Percentiles rank a stretch among this genome's conserved stretches.
These are phyloP conservation scores for Wickerhamiella sorbophila DNA, from an alignment of 805 yeast genomes.

Conservation along the genomic window DNA sequence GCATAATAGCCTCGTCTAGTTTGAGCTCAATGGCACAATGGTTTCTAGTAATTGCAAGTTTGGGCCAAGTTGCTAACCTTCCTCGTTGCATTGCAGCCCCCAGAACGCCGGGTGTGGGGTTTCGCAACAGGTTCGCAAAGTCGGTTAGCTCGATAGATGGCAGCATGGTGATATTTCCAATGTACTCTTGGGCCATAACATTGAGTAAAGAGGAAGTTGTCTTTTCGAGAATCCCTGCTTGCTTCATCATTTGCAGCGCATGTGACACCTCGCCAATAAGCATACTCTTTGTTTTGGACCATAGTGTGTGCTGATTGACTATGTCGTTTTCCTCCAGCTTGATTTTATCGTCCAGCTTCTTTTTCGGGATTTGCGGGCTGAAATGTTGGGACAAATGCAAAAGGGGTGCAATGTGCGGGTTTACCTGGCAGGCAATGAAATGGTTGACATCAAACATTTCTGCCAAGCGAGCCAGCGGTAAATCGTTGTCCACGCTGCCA, in stretches of 20 bases:
- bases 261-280: slow-evolving; percentile 63
- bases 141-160: slow-evolving; percentile 56
- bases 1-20: slow-evolving; percentile 63
- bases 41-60: slow-evolving; percentile 67
- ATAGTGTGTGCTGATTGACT: background rate
- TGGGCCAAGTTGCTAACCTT: slow-evolving; percentile 90
- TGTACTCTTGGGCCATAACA: slow-evolving; percentile 69
- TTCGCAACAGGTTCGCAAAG: slow-evolving; percentile 47
- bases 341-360: slow-evolving; percentile 17
- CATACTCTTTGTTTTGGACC: slow-evolving; percentile 23
- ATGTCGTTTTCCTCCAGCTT: slow-evolving; percentile 12
- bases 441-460: slow-evolving; percentile 98
- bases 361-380: background rate
- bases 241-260: slow-evolving; percentile 54
- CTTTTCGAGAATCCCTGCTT: slow-evolving; percentile 63
- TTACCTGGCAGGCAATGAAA: slow-evolving; percentile 93
- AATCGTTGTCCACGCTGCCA: slow-evolving; percentile 89
- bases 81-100: slow-evolving; percentile 63
- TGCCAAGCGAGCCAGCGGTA: slow-evolving; percentile 77
- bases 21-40: slow-evolving; percentile 86
- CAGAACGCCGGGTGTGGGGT: slow-evolving; percentile 70
- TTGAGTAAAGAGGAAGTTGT: slow-evolving; percentile 59
- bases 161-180: slow-evolving; percentile 86
- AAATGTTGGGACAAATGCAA: slow-evolving; percentile 29
- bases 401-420: slow-evolving; percentile 89